phyloP scores from a whole-genome alignment of 371 early-diverging fungal species.

The Mortierella sp. region DNA sequence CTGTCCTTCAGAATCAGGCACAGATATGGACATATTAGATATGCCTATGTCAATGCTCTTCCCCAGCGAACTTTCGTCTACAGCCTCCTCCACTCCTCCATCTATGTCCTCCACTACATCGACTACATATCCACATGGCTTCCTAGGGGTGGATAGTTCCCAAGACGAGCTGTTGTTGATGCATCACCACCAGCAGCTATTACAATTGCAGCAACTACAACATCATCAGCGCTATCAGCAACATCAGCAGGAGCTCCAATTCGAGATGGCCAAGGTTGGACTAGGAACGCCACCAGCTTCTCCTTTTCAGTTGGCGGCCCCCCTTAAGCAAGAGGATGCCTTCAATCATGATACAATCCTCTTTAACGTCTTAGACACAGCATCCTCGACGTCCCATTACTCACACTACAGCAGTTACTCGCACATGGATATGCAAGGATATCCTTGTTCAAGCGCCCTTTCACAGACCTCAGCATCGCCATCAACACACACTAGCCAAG shows the following conservation, averaged over 20 bases:
- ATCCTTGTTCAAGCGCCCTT: background rate
- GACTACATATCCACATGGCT: constrained; percentile 6
- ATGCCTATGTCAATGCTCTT: constrained; percentile 47
- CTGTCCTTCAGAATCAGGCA: constrained; percentile 13
- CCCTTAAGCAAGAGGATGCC: background rate
- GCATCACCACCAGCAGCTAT: constrained; percentile 24
- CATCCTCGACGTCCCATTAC: background rate
- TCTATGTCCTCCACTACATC: background rate
- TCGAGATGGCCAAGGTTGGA: constrained; percentile 31
- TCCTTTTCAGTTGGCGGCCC: background rate
- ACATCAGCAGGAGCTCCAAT: constrained; percentile 24
- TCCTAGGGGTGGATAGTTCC: constrained; percentile 17
- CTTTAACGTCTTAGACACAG: background rate
- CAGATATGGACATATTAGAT: constrained; percentile 40
- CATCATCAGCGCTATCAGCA: constrained; percentile 15
- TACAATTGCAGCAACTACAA: constrained; percentile 22
- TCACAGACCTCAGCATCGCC: background rate
- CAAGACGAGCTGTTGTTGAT: constrained; percentile 30
- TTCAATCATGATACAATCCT: background rate
- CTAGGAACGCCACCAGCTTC: constrained; percentile 29
- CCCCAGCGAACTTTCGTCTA: constrained; percentile 14
- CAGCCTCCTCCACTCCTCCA: constrained; percentile 8
- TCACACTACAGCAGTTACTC: background rate
- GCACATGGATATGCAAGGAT: background rate
- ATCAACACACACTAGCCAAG: background rate